Evolutionary conservation across 2,329 filamentous ascomycete species (phyloP).

Genomic region (Colletotrichum cereale): DNA sequence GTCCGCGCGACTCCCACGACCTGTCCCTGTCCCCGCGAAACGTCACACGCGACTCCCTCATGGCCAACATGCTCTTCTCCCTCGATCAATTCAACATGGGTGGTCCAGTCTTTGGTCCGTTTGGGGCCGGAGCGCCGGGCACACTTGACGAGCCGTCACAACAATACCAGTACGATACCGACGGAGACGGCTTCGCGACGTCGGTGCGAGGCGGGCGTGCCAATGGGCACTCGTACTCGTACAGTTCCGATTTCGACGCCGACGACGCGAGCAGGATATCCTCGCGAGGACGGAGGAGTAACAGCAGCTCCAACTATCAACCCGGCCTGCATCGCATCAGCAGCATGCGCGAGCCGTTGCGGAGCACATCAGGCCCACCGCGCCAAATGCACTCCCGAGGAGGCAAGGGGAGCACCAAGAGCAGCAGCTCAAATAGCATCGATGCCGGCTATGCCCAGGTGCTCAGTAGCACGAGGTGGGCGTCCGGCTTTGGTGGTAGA

Average conservation of each 20-base stretch:
- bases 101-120: conserved; percentile 14
- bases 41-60: conserved; percentile 88
- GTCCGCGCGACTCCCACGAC: conserved; percentile 80
- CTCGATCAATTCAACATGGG: conserved; percentile 83
- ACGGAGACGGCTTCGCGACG: conserved; percentile 33
- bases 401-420: conserved; percentile 79
- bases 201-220: conserved; percentile 41
- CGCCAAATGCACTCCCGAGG: conserved; percentile 65
- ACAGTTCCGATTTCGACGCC: conserved; percentile 71
- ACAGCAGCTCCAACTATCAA: conserved; percentile 82
- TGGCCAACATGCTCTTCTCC: conserved; percentile 95
- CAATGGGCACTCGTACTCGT: conserved; percentile 59
- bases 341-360: conserved; percentile 66
- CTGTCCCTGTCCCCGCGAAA: conserved; percentile 82
- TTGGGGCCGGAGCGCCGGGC: conserved; percentile 18
- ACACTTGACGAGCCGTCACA: conserved; percentile 37
- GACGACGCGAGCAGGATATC: conserved; percentile 68
- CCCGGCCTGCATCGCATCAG: conserved; percentile 71
- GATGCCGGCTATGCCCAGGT: conserved; percentile 72
- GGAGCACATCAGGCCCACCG: conserved; percentile 54
- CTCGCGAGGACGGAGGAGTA: conserved; percentile 78
- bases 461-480: conserved; percentile 69
- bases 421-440: conserved; percentile 76
- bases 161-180: conserved; percentile 37
- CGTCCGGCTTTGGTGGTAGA: conserved; percentile 64